Percentiles rank a stretch among this genome's conserved stretches.
phyloP scores from a whole-genome alignment of 495 filamentous ascomycete species.

The Clavariopsis aquatica region DNA sequence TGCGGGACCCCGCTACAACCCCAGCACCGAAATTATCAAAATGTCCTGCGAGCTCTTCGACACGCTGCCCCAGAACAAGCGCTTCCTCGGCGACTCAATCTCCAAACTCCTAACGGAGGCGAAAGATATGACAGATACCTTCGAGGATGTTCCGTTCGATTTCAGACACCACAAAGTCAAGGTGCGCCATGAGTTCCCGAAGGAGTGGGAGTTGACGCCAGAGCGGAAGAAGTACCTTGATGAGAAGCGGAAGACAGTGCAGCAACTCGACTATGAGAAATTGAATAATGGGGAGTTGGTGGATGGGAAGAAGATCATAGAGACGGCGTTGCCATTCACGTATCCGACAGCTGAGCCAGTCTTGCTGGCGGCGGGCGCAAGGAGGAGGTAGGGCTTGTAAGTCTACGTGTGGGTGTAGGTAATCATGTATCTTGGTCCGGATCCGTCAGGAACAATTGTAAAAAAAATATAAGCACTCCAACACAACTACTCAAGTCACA shows the following conservation, averaged over 20 bases:
- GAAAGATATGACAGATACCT: conserved; percentile 71
- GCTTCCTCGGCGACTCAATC: conserved; percentile 80
- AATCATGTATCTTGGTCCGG: neutral
- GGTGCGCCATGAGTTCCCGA: conserved; percentile 68
- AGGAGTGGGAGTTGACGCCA: conserved; percentile 75
- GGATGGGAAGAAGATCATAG: conserved; percentile 57
- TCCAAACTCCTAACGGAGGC: conserved; percentile 72
- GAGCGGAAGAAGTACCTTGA: conserved; percentile 66
- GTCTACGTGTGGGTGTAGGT: neutral
- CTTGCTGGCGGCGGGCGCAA: conserved; percentile 24
- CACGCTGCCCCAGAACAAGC: conserved; percentile 92
- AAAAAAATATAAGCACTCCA: no score
- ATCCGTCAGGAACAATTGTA: neutral
- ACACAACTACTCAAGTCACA: no score
- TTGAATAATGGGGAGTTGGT: conserved; percentile 53
- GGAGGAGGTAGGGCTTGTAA: neutral
- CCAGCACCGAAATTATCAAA: conserved; percentile 75
- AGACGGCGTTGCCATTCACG: conserved; percentile 45
- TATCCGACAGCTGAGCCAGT: conserved; percentile 41
- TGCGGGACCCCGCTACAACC: conserved; percentile 86
- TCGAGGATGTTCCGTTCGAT: conserved; percentile 87
- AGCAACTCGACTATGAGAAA: conserved; percentile 52
- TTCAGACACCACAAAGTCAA: conserved; percentile 81
- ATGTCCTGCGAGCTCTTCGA: conserved; percentile 90
- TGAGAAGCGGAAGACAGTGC: conserved; percentile 54